These are phyloP conservation scores for Phytopythium ostracodes DNA, from an alignment of 352 stramenopile genomes.

Conservation along the genomic window DNA sequence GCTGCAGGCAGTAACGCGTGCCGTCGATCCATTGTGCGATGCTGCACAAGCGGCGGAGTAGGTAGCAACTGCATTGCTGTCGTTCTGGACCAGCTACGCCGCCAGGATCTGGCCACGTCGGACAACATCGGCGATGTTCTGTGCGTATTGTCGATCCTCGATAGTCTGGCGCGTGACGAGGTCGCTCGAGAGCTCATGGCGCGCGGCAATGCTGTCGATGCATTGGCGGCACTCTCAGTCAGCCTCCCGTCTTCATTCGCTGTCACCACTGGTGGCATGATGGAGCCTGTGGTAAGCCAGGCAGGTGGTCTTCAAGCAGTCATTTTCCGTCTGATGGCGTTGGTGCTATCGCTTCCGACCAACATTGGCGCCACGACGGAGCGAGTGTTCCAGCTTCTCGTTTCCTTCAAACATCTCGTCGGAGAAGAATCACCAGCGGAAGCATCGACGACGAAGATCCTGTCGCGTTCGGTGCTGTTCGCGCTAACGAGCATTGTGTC, in stretches of 20 bases:
- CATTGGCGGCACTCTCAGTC: constrained; percentile 25
- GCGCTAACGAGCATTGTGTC: constrained; percentile 53
- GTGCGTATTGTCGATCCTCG: constrained; percentile 33
- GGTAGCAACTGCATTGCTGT: constrained; percentile 33
- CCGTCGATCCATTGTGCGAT: constrained; percentile 37
- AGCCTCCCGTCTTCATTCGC: background rate
- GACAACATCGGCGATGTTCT: constrained; percentile 29
- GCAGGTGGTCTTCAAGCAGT: constrained; percentile 16
- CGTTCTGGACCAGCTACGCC: constrained; percentile 39
- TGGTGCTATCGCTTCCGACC: constrained; percentile 41
- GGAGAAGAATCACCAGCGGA: background rate
- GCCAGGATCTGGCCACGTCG: constrained; percentile 11
- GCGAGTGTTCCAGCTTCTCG: constrained; percentile 51
- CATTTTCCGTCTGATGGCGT: constrained; percentile 47
- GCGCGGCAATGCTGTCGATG: constrained; percentile 27
- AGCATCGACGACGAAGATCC: constrained; percentile 6
- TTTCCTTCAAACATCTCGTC: constrained; percentile 33
- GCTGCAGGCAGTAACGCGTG: constrained; percentile 41
- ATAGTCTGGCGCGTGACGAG: constrained; percentile 26
- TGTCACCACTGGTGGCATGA: no score
- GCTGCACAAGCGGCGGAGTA: background rate
- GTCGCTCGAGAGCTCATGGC: constrained; percentile 41
- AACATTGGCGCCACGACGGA: constrained; percentile 42
- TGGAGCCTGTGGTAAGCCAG: no score
- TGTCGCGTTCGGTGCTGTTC: constrained; percentile 64